Base-by-base conservation (phyloP, 306 rosid species). In the Pyrus bretschneideri region DNA sequence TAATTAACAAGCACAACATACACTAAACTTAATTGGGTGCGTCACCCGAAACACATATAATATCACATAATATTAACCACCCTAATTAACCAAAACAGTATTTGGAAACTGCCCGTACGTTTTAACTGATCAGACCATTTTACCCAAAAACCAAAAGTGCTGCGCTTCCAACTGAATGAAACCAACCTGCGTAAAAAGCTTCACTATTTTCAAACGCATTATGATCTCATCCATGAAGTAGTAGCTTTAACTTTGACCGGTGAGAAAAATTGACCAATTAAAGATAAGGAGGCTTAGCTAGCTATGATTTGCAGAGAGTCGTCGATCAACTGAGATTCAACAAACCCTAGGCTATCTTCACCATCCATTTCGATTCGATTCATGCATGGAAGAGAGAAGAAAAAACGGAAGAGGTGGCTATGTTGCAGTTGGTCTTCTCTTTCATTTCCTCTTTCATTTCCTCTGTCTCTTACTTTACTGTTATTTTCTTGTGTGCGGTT, bases 351-450 rank as follows among this genome's bases (percentile, higher is more conserved):
- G 72, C 66, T 19, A 76, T 68, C 84, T 55, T 55, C 33, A 30
- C 85, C 79, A 35, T 80, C 77, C 82, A 74, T 78, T 64, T 71
- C 81, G n/a, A 67, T 57, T 29, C 31, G 44, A 22, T 71, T 71
- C 72, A n/a, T 62, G 83, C 85, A 74, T 82, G 77, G 3, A 77
- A 73, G 78, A 74, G 68, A 79, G 80, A 78, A 71, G 31, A 35
- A 45, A 80, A 69, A 59, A n/a, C 23, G 64, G 19, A 46, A 65
- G 30, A 44, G 67, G 51, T 60, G 19, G 44, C 31, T 57, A 57
- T n/a, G 2, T 55, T 18, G 11, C 25, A 57, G 4, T 21, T 57
- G 14, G 62, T 57, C 38, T 14, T 61, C 67, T 29, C 35, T 14
- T 61, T 61, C n/a, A 27, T 13, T 61, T 64, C 19, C 67, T 29